A percentile compares a stretch with the other conserved stretches of the same genome.
These are phyloP conservation scores for Ceratobasidium sp. DNA, from an alignment of 1,284 basidiomycete species.

Conservation along the genomic window DNA sequence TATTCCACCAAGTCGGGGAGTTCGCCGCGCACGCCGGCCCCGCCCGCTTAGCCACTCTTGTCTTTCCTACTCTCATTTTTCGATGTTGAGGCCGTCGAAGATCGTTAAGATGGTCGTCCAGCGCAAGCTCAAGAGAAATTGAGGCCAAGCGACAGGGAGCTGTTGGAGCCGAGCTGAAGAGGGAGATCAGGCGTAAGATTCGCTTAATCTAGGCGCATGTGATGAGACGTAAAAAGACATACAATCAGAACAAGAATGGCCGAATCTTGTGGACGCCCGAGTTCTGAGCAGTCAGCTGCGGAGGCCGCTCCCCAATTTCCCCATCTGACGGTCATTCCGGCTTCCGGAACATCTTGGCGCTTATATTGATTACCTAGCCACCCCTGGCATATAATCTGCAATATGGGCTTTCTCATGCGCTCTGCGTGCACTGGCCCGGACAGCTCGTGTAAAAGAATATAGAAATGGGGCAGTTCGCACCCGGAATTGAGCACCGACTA, in stretches of 20 bases:
- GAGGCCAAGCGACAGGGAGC: constrained; percentile 14
- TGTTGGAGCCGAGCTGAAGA: constrained; percentile 5
- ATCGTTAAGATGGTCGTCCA: constrained; percentile 32
- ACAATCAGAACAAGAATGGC: constrained; percentile 18
- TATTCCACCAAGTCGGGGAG: constrained; percentile 40
- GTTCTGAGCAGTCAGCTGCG: constrained; percentile 25
- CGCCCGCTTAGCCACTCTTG: constrained; percentile 22
- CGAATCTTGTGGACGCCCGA: constrained; percentile 3
- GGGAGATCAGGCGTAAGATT: constrained; percentile 31
- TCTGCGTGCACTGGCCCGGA: too few relatives aligned
- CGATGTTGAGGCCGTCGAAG: constrained; percentile 21
- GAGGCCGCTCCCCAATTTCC: constrained; percentile 43
- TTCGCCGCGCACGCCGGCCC: constrained; percentile 19
- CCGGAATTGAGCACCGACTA: too few relatives aligned
- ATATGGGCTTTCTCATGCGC: too few relatives aligned
- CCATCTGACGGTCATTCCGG: constrained; percentile 12
- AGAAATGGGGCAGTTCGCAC: too few relatives aligned
- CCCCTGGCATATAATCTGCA: too few relatives aligned
- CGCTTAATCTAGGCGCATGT: constrained; percentile 33
- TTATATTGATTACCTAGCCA: constrained; percentile 1
- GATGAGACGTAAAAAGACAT: constrained; percentile 10
- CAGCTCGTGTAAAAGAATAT: too few relatives aligned
- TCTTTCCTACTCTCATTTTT: neutral
- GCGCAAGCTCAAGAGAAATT: constrained; percentile 26
- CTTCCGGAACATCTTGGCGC: constrained; percentile 40